Evolutionary conservation across 1,139 yeast species (phyloP).

Genomic region (Candida tetrigidarum): DNA sequence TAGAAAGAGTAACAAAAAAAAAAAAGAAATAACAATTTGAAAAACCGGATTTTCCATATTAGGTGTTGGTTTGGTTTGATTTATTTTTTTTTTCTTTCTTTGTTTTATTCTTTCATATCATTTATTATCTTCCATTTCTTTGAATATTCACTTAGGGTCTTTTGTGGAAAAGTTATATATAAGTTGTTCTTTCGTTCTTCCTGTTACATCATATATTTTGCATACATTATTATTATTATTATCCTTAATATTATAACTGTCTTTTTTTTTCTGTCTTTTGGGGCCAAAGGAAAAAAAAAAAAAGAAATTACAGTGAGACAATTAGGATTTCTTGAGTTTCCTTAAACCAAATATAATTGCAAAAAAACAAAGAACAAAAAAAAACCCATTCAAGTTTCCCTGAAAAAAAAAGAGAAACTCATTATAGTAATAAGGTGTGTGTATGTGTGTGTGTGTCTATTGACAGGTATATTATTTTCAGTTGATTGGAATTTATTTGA

Average conservation of each 20-base stretch:
- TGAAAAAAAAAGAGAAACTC: background rate
- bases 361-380: background rate
- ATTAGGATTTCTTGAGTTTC: background rate
- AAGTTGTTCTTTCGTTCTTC: too few relatives aligned
- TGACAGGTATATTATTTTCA: too few relatives aligned
- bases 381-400: conserved; percentile 2
- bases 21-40: too few relatives aligned
- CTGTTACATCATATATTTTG: background rate
- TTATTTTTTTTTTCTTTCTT: background rate
- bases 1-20: too few relatives aligned
- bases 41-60: background rate
- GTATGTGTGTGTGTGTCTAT: too few relatives aligned
- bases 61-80: background rate
- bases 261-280: background rate
- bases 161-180: background rate
- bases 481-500: too few relatives aligned
- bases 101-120: background rate
- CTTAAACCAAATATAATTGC: background rate
- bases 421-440: too few relatives aligned
- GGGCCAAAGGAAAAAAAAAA: background rate
- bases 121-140: too few relatives aligned
- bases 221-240: too few relatives aligned
- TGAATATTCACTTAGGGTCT: too few relatives aligned
- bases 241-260: background rate
- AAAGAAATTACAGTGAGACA: background rate